Evolutionary conservation across 1,284 basidiomycete genomes (phyloP).

Genomic region (Leucoagaricus sp.): DNA sequence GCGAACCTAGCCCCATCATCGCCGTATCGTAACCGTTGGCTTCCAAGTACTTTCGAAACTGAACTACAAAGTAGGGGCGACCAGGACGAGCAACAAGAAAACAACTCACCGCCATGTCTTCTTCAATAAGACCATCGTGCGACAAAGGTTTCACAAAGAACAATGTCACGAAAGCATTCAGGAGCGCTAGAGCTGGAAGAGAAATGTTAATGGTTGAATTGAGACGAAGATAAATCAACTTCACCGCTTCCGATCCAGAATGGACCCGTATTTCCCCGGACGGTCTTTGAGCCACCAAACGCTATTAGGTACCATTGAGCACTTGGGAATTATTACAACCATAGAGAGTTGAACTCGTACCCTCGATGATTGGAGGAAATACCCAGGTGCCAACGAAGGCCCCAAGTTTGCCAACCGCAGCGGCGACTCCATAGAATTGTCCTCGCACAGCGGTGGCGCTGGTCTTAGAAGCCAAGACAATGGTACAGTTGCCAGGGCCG

Average conservation of each 20-base stretch:
- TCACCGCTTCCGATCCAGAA: slow-evolving; percentile 80
- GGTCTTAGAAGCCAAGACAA: slow-evolving; percentile 80
- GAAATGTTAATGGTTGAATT: neutral
- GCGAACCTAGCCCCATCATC: slow-evolving; percentile 68
- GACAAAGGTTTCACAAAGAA: slow-evolving; percentile 77
- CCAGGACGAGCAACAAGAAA: neutral
- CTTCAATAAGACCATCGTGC: slow-evolving; percentile 78
- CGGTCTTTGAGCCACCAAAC: slow-evolving; percentile 54
- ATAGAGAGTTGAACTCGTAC: slow-evolving; percentile 30
- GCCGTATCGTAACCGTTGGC: slow-evolving; percentile 76
- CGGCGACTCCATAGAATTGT: slow-evolving; percentile 84
- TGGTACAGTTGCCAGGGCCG: slow-evolving; percentile 80
- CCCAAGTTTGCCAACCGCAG: slow-evolving; percentile 89
- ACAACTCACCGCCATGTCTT: slow-evolving; percentile 61
- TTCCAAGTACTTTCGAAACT: slow-evolving; percentile 83
- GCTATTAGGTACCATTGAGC: slow-evolving; percentile 37
- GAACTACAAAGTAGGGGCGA: neutral
- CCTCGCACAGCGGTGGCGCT: slow-evolving; percentile 86
- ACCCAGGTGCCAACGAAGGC: slow-evolving; percentile 85
- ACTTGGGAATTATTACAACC: neutral
- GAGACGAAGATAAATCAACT: no score
- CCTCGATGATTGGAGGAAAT: slow-evolving; percentile 70
- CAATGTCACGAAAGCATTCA: slow-evolving; percentile 76
- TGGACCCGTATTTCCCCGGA: slow-evolving; percentile 72
- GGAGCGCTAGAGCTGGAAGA: slow-evolving; percentile 61